Evolutionary conservation across 1,284 basidiomycete genomes (phyloP), one percentile per base, ranked within the genome.

Genomic region (Dichomitus squalens): DNA sequence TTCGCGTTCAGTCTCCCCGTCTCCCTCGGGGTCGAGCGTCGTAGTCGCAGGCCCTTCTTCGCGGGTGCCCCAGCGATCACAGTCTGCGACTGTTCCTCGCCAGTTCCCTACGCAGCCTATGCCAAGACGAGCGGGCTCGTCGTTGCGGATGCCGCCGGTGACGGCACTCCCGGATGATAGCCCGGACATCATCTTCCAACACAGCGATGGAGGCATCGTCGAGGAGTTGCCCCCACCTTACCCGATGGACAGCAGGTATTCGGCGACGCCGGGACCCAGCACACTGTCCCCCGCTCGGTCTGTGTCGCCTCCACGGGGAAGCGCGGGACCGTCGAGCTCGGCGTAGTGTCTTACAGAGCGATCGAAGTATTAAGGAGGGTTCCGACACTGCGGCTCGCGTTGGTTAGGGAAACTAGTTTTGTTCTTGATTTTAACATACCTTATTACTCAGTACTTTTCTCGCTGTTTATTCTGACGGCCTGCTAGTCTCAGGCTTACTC

Each of bases 191-290:
- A 70, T 72, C 59, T 68, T 72, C 31, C 72, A 73, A 48, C 71
- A 72, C 49, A 65, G 66, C 6, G 72, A 72, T 39, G 72, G 68
- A 29, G 70, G 70, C n/a, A 60, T 69, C 44, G 68, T 73, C 12
- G 68, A 70, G 49, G 70, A 72, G 55, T 63, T 72, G 7, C 72
- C 72, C 18, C 72, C 72, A 27, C 71, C 72, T 12, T 73, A 73
- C 43, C 49, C 35, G 23, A 48, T 36, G 18, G 44, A 51, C 18
- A 27, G 23, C 40, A 33, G 36, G n/a, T 40, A 34, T 31, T 33
- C 34, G 7, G 49, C 18, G 8, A 21, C 40, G 46, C 39, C 31
- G 36, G 36, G 40, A 3, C 29, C 33, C 18, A 34, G 44, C 20
- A 34, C 44, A n/a, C 11, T 21, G 44, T n/a, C 31, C n/a, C 27